These are phyloP conservation scores for Wallacemonas sp. DNA, from an alignment of 208 protist species.

Conservation along the genomic window DNA sequence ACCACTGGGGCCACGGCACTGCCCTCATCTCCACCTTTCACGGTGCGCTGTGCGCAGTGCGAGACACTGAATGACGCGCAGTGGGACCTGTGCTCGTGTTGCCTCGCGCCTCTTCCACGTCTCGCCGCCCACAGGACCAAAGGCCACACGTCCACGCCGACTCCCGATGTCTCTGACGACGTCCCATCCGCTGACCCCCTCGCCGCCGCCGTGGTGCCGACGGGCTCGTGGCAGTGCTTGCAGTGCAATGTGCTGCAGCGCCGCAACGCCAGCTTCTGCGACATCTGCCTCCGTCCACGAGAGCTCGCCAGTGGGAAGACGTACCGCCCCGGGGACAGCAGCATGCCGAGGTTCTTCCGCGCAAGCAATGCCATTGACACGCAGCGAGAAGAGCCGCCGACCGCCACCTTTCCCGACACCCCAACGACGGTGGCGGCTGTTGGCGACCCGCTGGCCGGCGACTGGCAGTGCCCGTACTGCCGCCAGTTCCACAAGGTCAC, in stretches of 20 bases:
- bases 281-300: conserved; percentile 75
- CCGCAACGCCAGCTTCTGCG: conserved; percentile 83
- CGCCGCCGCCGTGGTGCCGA: conserved; percentile 18
- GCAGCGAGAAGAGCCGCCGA: too few relatives aligned
- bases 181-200: background rate
- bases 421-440: too few relatives aligned
- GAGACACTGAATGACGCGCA: conserved; percentile 64
- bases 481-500: conserved; percentile 34
- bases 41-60: conserved; percentile 51
- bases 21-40: background rate
- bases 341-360: too few relatives aligned
- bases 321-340: background rate
- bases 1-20: conserved; percentile 31
- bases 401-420: too few relatives aligned
- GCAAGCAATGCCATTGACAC: too few relatives aligned
- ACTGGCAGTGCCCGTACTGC: conserved; percentile 88
- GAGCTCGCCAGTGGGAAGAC: conserved; percentile 5
- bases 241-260: conserved; percentile 79
- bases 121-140: background rate
- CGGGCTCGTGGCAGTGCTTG: conserved; percentile 70
- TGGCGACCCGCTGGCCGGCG: conserved; percentile 25
- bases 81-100: conserved; percentile 81
- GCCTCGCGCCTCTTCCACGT: conserved; percentile 36
- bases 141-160: background rate
- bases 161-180: background rate